Percentiles rank a stretch among this genome's conserved stretches.
phyloP scores from a whole-genome alignment of 495 filamentous ascomycete genomes.

The Neurospora sp. region DNA sequence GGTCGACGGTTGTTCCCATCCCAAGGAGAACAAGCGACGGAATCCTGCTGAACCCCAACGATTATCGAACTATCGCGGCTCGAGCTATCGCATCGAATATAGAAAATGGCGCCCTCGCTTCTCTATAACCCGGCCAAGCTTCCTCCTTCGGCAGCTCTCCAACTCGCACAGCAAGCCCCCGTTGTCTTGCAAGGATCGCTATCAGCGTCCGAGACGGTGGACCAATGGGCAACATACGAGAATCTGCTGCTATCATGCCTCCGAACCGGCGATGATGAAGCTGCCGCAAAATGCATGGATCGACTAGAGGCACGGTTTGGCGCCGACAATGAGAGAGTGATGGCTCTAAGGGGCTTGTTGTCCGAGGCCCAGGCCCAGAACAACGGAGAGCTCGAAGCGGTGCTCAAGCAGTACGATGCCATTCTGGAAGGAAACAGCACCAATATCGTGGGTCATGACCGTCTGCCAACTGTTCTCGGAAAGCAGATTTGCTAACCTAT shows the following conservation, averaged over 20 bases:
- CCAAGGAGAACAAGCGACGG: neutral
- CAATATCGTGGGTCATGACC: constrained; percentile 55
- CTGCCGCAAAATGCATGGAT: constrained; percentile 64
- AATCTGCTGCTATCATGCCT: constrained; percentile 76
- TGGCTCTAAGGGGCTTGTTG: constrained; percentile 72
- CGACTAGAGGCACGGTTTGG: constrained; percentile 72
- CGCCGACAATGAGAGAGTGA: constrained; percentile 66
- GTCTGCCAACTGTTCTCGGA: neutral
- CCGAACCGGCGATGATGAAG: constrained; percentile 71
- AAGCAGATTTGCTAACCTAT: constrained; percentile 10
- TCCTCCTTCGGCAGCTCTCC: constrained; percentile 45
- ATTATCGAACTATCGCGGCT: neutral
- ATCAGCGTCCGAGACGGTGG: constrained; percentile 54
- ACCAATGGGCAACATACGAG: constrained; percentile 74
- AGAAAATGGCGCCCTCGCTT: constrained; percentile 37
- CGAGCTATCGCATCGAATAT: neutral
- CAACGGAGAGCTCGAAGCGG: constrained; percentile 48
- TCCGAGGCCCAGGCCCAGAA: constrained; percentile 72
- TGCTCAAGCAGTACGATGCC: constrained; percentile 67
- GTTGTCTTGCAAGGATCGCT: constrained; percentile 46
- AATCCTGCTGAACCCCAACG: neutral
- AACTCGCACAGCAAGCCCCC: constrained; percentile 70
- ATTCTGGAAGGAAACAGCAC: constrained; percentile 64
- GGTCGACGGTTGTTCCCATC: neutral
- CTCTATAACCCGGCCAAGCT: constrained; percentile 40